phyloP scores from a whole-genome alignment of 1,139 yeast genomes.

The Saccharomycopsis phalli region DNA sequence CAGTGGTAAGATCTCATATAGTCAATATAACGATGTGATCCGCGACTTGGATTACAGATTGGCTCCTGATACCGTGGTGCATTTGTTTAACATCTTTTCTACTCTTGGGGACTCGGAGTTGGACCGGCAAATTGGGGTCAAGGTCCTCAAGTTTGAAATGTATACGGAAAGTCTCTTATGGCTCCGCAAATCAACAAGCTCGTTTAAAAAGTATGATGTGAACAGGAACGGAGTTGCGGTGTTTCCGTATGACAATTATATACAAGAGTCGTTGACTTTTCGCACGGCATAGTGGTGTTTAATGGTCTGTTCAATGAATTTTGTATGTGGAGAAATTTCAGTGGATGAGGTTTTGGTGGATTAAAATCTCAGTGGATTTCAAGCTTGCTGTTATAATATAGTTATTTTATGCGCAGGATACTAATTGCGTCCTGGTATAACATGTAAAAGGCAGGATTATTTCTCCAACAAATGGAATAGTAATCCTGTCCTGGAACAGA shows the following conservation, averaged over 20 bases:
- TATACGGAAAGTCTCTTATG: slow-evolving; percentile 76
- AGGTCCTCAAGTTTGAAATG: slow-evolving; percentile 66
- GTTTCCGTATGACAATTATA: slow-evolving; percentile 67
- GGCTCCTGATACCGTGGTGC: slow-evolving; percentile 50
- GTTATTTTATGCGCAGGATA: no score
- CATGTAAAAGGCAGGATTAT: no score
- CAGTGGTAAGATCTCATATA: slow-evolving; percentile 52
- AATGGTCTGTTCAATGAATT: no score
- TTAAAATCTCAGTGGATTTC: no score
- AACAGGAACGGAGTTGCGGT: slow-evolving; percentile 74
- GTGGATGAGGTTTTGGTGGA: no score
- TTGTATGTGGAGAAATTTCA: no score
- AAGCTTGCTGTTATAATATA: no score
- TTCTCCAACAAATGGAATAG: no score
- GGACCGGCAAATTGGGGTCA: slow-evolving; percentile 34
- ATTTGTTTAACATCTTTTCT: slow-evolving; percentile 52
- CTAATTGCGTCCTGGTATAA: no score
- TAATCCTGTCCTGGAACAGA: no score
- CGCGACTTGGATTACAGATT: slow-evolving; percentile 62
- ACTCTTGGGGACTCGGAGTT: slow-evolving; percentile 18
- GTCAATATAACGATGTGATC: slow-evolving; percentile 59
- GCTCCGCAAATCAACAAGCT: slow-evolving; percentile 66
- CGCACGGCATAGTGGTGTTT: no score
- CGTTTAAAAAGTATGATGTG: slow-evolving; percentile 67
- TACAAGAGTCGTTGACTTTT: slow-evolving; percentile 46